These are phyloP conservation scores for Emiliania huxleyi DNA, from an alignment of 78 protist genomes.

Conservation along the genomic window DNA sequence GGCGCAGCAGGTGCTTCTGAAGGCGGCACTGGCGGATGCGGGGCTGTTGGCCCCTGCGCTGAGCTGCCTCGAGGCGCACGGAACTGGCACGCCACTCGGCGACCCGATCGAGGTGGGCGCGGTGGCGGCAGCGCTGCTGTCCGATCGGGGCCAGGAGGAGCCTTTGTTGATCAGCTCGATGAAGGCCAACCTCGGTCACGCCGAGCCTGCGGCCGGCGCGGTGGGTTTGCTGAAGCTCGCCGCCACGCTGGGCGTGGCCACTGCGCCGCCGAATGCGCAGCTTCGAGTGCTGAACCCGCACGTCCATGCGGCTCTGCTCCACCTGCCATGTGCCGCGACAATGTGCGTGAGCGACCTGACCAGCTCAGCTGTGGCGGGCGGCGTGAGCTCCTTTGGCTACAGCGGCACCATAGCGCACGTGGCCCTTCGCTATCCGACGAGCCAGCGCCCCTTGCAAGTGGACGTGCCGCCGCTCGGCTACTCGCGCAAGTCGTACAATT, in stretches of 20 bases:
- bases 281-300: not conserved
- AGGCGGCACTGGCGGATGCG: constrained; percentile 44
- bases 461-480: no score
- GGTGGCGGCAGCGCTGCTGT: not conserved
- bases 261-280: not conserved
- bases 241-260: not conserved
- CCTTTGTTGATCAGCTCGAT: no score
- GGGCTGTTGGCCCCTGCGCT: constrained; percentile 13
- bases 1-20: constrained; percentile 67
- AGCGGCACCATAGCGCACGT: constrained; percentile 27
- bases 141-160: no score
- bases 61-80: constrained; percentile 36
- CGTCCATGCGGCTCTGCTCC: no score
- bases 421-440: no score
- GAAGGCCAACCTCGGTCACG: constrained; percentile 76
- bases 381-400: constrained; percentile 14
- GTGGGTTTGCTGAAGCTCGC: not conserved
- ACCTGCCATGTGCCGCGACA: no score
- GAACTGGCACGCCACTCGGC: constrained; percentile 61
- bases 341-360: no score
- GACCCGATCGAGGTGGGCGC: constrained; percentile 55
- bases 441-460: no score
- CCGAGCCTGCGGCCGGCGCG: constrained; percentile 55
- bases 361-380: no score
- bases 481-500: no score